Conservation (phyloP, 768 basidiomycete genomes). For the Lactarius pseudohatsudake region DNA sequence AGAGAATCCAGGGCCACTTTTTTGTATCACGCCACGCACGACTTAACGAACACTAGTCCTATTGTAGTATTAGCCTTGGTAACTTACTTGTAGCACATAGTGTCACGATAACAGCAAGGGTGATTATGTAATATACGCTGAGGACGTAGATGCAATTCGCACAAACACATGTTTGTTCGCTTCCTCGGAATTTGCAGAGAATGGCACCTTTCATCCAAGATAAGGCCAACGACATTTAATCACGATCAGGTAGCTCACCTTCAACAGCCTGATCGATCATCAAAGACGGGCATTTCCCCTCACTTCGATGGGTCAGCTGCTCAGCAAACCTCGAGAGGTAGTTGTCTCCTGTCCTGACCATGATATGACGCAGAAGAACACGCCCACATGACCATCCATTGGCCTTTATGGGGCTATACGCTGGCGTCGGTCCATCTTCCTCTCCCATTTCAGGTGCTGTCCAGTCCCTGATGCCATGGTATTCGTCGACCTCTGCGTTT, state of each 20-base stretch:
- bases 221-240: constrained; percentile 9
- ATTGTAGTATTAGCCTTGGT: background rate
- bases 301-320: constrained; percentile 59
- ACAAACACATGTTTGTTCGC: constrained; percentile 60
- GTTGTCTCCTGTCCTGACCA: too few relatives aligned
- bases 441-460: too few relatives aligned
- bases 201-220: constrained; percentile 53
- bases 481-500: too few relatives aligned
- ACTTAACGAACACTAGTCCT: background rate
- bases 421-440: too few relatives aligned
- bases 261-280: constrained; percentile 84
- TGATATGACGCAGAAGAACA: too few relatives aligned
- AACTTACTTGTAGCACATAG: background rate
- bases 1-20: background rate
- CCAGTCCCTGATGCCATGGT: too few relatives aligned
- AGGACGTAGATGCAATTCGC: constrained; percentile 87
- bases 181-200: constrained; percentile 75
- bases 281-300: constrained; percentile 94
- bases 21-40: background rate
- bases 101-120: background rate
- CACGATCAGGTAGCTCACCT: constrained; percentile 43
- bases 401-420: too few relatives aligned
- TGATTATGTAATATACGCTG: background rate
- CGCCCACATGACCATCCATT: too few relatives aligned
- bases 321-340: too few relatives aligned